Evolutionary conservation across 768 basidiomycete genomes (phyloP).

Genomic region (Trametopsis cervina): DNA sequence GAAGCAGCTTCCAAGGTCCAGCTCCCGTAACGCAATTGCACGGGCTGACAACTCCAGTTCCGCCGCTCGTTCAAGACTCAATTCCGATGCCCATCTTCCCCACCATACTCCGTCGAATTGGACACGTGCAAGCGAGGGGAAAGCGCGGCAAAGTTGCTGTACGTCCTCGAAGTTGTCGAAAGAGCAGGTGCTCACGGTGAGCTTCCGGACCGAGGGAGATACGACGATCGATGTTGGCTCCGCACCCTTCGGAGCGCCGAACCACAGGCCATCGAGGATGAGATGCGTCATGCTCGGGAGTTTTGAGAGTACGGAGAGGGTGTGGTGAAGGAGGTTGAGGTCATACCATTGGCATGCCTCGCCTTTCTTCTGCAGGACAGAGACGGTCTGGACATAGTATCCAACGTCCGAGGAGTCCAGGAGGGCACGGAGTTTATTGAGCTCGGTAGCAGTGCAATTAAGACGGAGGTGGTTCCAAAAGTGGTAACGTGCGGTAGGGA

Average conservation of each 20-base stretch:
- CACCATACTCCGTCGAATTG: constrained; percentile 12
- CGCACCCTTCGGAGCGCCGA: background rate
- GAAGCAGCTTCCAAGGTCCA: constrained; percentile 11
- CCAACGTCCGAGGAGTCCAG: constrained; percentile 3
- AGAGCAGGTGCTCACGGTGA: constrained; percentile 8
- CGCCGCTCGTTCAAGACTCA: background rate
- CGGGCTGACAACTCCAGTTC: background rate
- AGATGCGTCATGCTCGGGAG: constrained; percentile 2
- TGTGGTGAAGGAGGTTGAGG: constrained; percentile 4
- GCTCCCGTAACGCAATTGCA: background rate
- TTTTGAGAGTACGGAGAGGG: constrained; percentile 4
- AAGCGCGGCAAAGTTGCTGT: background rate
- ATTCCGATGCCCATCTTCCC: constrained; percentile 5
- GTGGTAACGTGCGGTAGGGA: constrained; percentile 9
- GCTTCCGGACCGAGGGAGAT: constrained; percentile 2
- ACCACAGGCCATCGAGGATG: constrained; percentile 13
- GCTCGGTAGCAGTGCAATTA: background rate
- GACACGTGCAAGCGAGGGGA: constrained; percentile 1
- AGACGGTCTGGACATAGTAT: constrained; percentile 3
- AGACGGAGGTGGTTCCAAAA: constrained; percentile 6
- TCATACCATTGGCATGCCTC: constrained; percentile 9
- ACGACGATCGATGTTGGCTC: background rate
- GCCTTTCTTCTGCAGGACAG: constrained; percentile 3
- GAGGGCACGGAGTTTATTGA: background rate
- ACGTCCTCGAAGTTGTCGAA: constrained; percentile 10